Evolutionary conservation across 108 stramenopile genomes (phyloP).

Genomic region (Poteriospumella lacustris): DNA sequence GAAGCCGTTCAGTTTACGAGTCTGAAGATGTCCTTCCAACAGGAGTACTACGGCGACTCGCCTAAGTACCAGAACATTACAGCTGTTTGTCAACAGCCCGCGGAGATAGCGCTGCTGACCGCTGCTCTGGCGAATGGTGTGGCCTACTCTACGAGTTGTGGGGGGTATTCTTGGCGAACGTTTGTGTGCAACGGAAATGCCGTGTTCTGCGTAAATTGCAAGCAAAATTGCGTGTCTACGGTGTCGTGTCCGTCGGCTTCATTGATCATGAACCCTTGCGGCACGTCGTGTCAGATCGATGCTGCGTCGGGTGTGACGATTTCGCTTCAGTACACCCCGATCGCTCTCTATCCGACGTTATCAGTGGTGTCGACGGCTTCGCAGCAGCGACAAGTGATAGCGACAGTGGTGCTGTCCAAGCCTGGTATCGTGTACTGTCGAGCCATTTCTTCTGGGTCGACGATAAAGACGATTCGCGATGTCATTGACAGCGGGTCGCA

Average conservation of each 20-base stretch:
- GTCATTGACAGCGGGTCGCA: neutral
- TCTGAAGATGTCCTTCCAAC: no score
- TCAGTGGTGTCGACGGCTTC: no score
- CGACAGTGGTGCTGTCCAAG: no score
- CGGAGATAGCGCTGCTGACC: no score
- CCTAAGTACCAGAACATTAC: no score
- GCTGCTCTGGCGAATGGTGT: neutral
- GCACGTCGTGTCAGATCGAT: neutral
- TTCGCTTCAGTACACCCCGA: neutral
- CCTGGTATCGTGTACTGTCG: neutral
- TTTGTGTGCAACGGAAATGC: neutral
- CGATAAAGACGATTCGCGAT: neutral
- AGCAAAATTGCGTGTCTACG: neutral
- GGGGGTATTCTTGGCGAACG: neutral
- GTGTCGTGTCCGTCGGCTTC: neutral
- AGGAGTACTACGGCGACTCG: no score
- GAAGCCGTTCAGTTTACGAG: no score
- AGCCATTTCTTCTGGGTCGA: neutral
- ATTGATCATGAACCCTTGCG: neutral
- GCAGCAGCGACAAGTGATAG: no score
- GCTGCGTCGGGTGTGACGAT: neutral
- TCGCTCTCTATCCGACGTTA: neutral
- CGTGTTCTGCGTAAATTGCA: slow-evolving; percentile 15
- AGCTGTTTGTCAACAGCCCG: no score
- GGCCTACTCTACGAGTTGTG: neutral